Evolutionary conservation across 2,329 filamentous ascomycete genomes (phyloP).

Genomic region (Dryadomyces quercivorus): DNA sequence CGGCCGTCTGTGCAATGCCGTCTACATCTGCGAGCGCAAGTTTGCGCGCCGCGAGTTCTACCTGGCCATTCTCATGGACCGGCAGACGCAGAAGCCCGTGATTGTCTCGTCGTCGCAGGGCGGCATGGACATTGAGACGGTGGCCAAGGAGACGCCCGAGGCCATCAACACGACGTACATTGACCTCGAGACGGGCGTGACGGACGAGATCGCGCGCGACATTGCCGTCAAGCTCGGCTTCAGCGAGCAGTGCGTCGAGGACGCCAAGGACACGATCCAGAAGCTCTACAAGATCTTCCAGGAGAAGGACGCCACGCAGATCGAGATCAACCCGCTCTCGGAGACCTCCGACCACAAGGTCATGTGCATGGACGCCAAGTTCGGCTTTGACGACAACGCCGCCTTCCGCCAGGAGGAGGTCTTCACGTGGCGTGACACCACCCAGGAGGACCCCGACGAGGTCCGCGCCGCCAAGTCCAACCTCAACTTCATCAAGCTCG

Average conservation of each 20-base stretch:
- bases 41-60: constrained; percentile 99
- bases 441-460: constrained; percentile 94
- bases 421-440: constrained; percentile 85
- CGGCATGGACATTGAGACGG: constrained; percentile 97
- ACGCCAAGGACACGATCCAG: constrained; percentile 92
- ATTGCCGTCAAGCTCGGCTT: constrained; percentile 92
- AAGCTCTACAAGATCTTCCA: constrained; percentile 98
- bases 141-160: constrained; percentile 94
- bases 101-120: constrained; percentile 97
- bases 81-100: constrained; percentile 76
- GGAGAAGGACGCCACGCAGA: constrained; percentile 97
- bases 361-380: constrained; percentile 98
- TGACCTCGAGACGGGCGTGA: constrained; percentile 89
- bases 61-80: constrained; percentile 97
- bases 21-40: constrained; percentile 99
- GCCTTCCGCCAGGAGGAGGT: constrained; percentile 96
- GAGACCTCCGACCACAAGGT: constrained; percentile 98
- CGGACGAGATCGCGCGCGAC: constrained; percentile 82
- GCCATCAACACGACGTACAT: constrained; percentile 91
- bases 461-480: constrained; percentile 90
- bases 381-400: constrained; percentile 97
- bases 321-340: constrained; percentile 98
- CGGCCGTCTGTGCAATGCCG: constrained; percentile 84
- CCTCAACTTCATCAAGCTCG: constrained; percentile 99
- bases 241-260: constrained; percentile 93